Percentiles rank a stretch among this genome's conserved stretches.
phyloP scores from a whole-genome alignment of 116 monocot species.

The Zostera marina region DNA sequence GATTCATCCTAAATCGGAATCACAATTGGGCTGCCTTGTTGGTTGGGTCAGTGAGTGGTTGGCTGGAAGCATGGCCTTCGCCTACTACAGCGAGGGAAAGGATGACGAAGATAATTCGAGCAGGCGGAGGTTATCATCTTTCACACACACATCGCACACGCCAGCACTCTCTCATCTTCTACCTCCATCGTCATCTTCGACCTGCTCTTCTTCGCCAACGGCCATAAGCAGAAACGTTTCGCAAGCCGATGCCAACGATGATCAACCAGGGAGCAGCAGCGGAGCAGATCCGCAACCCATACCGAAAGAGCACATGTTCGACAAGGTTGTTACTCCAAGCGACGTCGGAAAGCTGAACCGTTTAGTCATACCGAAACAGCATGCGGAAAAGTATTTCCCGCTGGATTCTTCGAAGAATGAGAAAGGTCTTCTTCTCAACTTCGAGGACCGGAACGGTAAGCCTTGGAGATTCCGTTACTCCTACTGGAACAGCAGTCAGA shows the following conservation, averaged over 20 bases:
- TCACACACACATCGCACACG: too few species aligned
- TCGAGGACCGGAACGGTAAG: slow-evolving; percentile 44
- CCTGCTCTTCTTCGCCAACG: slow-evolving; percentile 1
- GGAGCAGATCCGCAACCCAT: not conserved
- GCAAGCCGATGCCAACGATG: not conserved
- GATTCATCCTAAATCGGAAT: not conserved
- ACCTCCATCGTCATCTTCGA: not conserved
- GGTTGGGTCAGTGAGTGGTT: too few species aligned
- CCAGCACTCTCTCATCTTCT: not conserved
- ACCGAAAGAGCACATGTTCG: slow-evolving; percentile 45
- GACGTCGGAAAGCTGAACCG: slow-evolving; percentile 80
- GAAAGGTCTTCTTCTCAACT: slow-evolving; percentile 36
- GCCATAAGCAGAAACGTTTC: not conserved
- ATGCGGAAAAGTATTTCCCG: slow-evolving; percentile 63
- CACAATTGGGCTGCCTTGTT: too few species aligned
- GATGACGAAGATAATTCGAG: not conserved
- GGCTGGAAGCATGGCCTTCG: not conserved
- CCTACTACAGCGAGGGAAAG: not conserved
- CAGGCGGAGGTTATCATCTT: not conserved
- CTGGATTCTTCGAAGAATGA: slow-evolving; percentile 28
- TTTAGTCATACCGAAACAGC: slow-evolving; percentile 70
- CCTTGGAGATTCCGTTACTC: slow-evolving; percentile 79
- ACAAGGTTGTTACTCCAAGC: slow-evolving; percentile 66
- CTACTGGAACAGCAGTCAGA: slow-evolving; percentile 93
- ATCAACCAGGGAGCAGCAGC: slow-evolving; percentile 1